phyloP scores from a whole-genome alignment of 2,329 filamentous ascomycete species.

The Botrytis squamosa region DNA sequence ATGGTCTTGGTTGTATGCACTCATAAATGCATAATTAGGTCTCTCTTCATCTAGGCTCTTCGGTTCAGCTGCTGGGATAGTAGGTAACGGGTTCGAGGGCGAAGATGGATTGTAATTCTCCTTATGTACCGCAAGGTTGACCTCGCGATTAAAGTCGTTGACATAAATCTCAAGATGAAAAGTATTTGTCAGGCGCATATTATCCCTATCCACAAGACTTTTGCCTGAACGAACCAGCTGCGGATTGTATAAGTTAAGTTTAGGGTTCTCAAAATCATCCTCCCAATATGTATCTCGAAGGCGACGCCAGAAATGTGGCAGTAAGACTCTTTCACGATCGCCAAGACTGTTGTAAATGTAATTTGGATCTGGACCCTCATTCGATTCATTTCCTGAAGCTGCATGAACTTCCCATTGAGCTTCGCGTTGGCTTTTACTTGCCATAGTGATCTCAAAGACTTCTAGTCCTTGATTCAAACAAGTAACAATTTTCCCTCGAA shows the following conservation, averaged over 20 bases:
- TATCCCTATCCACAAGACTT: not conserved
- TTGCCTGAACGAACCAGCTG: not conserved
- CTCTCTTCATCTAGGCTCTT: not conserved
- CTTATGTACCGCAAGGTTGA: not conserved
- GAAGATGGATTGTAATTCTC: not conserved
- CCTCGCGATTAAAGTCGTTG: conserved; percentile 11
- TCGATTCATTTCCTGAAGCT: not conserved
- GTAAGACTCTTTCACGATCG: conserved; percentile 6
- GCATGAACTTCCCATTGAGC: not conserved
- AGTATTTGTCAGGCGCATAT: not conserved
- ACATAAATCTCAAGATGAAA: not conserved
- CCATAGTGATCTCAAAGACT: not conserved
- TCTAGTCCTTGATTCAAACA: not conserved
- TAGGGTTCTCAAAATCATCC: not conserved
- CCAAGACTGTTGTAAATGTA: not conserved
- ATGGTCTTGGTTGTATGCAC: conserved; percentile 18
- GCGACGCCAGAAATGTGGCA: conserved; percentile 13
- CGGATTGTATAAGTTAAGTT: not conserved
- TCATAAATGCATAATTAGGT: conserved; percentile 20
- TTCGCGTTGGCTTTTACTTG: not conserved
- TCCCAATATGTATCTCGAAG: conserved; percentile 12
- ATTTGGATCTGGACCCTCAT: not conserved
- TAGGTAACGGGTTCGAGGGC: not conserved
- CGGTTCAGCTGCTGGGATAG: not conserved
- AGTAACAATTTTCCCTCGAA: conserved; percentile 19